A percentile compares a stretch with the other conserved stretches of the same genome.
phyloP scores from a whole-genome alignment of 495 filamentous ascomycete genomes.

The Lasiosphaeriaceae sp. region DNA sequence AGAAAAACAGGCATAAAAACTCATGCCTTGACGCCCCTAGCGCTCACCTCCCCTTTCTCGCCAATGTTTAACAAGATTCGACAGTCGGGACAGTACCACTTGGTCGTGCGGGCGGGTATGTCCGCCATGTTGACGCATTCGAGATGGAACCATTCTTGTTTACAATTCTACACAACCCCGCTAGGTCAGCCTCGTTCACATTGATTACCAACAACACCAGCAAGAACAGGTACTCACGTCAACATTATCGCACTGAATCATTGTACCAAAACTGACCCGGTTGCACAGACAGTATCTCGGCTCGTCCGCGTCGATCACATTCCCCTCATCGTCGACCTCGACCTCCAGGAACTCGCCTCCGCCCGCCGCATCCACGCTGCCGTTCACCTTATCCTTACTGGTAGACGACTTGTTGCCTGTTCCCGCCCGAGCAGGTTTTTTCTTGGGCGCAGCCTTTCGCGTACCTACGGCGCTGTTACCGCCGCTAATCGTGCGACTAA shows the following conservation, averaged over 20 bases:
- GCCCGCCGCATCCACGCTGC: slow-evolving; percentile 27
- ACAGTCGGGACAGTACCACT: slow-evolving; percentile 96
- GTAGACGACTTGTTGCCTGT: not conserved
- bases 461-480: slow-evolving; percentile 71
- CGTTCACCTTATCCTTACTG: slow-evolving; percentile 32
- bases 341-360: slow-evolving; percentile 29
- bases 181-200: too few relatives aligned
- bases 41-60: slow-evolving; percentile 52
- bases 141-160: slow-evolving; percentile 90
- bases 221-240: slow-evolving; percentile 59
- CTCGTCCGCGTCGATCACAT: slow-evolving; percentile 83
- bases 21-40: slow-evolving; percentile 49
- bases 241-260: slow-evolving; percentile 91
- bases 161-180: too few relatives aligned
- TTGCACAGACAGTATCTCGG: slow-evolving; percentile 88
- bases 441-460: slow-evolving; percentile 72
- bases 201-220: too few relatives aligned
- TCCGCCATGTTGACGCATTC: slow-evolving; percentile 77
- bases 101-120: slow-evolving; percentile 69
- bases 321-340: slow-evolving; percentile 61
- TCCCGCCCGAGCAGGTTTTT: slow-evolving; percentile 42
- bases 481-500: slow-evolving; percentile 66
- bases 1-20: not conserved
- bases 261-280: slow-evolving; percentile 85
- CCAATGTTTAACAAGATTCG: slow-evolving; percentile 62